phyloP scores from a whole-genome alignment of 306 rosid genomes.

The Cucumis hystrix region DNA sequence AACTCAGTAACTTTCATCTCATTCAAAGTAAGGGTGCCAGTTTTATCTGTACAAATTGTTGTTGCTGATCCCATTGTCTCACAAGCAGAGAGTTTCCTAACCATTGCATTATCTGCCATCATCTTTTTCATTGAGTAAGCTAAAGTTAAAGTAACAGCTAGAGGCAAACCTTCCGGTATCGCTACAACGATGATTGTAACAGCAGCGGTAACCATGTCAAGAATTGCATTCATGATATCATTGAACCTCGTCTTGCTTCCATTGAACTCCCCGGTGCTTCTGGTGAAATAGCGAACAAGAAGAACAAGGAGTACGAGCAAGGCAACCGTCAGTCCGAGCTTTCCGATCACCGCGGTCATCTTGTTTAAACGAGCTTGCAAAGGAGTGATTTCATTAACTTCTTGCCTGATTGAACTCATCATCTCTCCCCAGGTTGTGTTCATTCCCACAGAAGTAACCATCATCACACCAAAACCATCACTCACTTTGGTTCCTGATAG shows the following conservation, averaged over 20 bases:
- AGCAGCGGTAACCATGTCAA: constrained; percentile 7
- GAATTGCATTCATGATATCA: constrained; percentile 5
- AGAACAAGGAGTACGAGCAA: constrained; percentile 8
- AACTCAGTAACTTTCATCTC: constrained; percentile 17
- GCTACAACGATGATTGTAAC: constrained; percentile 16
- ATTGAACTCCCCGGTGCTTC: constrained; percentile 12
- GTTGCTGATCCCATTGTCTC: constrained; percentile 17
- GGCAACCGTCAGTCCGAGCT: constrained; percentile 9
- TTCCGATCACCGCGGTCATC: constrained; percentile 6
- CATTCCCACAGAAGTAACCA: constrained; percentile 16
- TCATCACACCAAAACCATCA: constrained; percentile 16
- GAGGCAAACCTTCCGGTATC: constrained; percentile 18
- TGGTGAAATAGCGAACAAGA: constrained; percentile 13
- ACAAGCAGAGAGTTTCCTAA: constrained; percentile 16
- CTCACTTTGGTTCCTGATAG: constrained; percentile 14
- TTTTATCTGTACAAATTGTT: constrained; percentile 17
- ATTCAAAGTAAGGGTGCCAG: constrained; percentile 14
- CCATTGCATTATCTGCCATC: constrained; percentile 20
- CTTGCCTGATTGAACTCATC: constrained; percentile 13
- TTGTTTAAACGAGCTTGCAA: constrained; percentile 14
- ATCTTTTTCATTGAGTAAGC: constrained; percentile 16
- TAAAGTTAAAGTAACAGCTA: constrained; percentile 15
- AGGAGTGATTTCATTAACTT: constrained; percentile 7
- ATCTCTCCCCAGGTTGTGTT: constrained; percentile 16
- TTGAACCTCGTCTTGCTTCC: constrained; percentile 11